Percentiles rank a stretch among this genome's conserved stretches.
Evolutionary conservation across 2,329 filamentous ascomycete species (phyloP).

Genomic region (Arthrobotrys sphaeroides): DNA sequence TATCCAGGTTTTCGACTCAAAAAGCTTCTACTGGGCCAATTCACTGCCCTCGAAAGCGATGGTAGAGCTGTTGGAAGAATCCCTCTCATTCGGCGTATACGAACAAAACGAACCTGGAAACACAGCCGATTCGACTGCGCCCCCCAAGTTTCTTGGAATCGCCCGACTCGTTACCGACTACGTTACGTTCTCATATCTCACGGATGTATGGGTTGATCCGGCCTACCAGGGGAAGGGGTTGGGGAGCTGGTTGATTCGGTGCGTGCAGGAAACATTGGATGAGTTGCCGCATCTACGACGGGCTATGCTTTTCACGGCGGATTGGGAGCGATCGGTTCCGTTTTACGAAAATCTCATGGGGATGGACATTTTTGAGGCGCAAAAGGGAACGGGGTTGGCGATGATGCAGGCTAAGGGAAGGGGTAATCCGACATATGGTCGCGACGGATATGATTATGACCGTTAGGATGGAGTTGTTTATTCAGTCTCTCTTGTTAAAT

Average conservation of each 20-base stretch:
- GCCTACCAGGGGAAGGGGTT: conserved; percentile 64
- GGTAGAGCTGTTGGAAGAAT: conserved; percentile 58
- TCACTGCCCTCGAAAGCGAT: conserved; percentile 58
- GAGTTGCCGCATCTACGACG: conserved; percentile 63
- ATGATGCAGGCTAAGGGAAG: conserved; percentile 56
- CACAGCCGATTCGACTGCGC: conserved; percentile 57
- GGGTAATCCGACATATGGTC: conserved; percentile 56
- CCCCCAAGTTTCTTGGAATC: conserved; percentile 61
- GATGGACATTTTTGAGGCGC: conserved; percentile 58
- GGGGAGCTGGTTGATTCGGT: conserved; percentile 65
- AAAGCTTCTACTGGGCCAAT: conserved; percentile 60
- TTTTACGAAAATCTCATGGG: conserved; percentile 60
- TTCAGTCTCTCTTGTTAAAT: background rate
- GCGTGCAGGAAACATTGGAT: conserved; percentile 63
- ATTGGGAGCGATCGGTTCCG: conserved; percentile 58
- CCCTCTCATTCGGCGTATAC: conserved; percentile 61
- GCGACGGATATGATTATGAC: conserved; percentile 46
- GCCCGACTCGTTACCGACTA: conserved; percentile 65
- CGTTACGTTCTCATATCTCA: conserved; percentile 65
- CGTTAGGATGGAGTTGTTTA: background rate
- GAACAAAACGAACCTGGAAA: conserved; percentile 29
- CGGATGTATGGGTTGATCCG: conserved; percentile 65
- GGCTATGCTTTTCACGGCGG: conserved; percentile 59
- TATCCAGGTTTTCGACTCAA: conserved; percentile 59
- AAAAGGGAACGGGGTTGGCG: conserved; percentile 34